These are phyloP conservation scores for Pisolithus albus DNA, from an alignment of 768 basidiomycete species.

Conservation along the genomic window DNA sequence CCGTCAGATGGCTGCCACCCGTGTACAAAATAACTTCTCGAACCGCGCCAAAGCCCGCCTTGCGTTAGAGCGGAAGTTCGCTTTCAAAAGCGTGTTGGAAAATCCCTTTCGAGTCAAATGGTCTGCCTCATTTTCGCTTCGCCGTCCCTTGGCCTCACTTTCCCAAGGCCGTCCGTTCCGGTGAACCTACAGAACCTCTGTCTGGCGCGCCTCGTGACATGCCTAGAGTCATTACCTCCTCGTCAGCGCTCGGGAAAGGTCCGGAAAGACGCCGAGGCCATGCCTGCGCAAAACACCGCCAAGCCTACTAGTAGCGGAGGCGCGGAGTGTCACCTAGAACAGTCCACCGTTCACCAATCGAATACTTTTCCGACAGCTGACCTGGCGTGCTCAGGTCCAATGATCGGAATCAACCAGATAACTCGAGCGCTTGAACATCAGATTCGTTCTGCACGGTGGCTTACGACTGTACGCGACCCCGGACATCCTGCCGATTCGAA, in stretches of 20 bases:
- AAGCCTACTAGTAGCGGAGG: too few species aligned
- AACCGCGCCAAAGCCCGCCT: conserved; percentile 52
- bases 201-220: conserved; percentile 43
- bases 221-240: conserved; percentile 44
- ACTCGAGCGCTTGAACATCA: conserved; percentile 66
- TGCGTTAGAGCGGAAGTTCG: conserved; percentile 47
- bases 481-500: background rate
- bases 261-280: too few species aligned
- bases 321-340: too few species aligned
- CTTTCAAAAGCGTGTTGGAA: conserved; percentile 65
- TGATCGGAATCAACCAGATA: conserved; percentile 74
- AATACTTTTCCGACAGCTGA: too few species aligned
- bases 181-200: conserved; percentile 55
- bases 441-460: conserved; percentile 27
- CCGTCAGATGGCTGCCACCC: conserved; percentile 42
- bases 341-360: too few species aligned
- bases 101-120: conserved; percentile 68
- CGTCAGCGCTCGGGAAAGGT: conserved; percentile 20
- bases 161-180: conserved; percentile 55
- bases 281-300: too few species aligned
- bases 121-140: conserved; percentile 30
- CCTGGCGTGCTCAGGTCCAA: conserved; percentile 31
- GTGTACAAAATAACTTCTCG: conserved; percentile 50
- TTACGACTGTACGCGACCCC: conserved; percentile 1
- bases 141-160: background rate